Base-by-base conservation (phyloP, 306 rosid genomes). In the Malus fusca region DNA sequence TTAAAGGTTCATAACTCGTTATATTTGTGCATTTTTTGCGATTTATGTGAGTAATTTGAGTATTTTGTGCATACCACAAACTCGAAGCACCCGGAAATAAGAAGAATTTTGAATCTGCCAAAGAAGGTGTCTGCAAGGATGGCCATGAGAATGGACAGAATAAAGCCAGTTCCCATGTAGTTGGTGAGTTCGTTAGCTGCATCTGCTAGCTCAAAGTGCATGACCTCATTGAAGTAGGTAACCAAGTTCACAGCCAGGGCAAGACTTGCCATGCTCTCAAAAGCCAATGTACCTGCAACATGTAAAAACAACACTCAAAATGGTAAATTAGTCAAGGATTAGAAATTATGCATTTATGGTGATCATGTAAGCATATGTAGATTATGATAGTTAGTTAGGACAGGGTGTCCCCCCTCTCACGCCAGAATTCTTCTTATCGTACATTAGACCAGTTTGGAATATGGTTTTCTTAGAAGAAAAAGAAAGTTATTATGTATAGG, bases 101-200 rank as follows among this genome's bases (percentile, higher is more conserved):
- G 21, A 17, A 88, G 86, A 1, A 88, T 48, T 82, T 65, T 92
- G 88, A 85, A 85, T 79, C 98, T 84, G 72, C 92, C 98, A 43
- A 94, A 26, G 81, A 73, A 84, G 1, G 86, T 85, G 81, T 94
- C 98, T 11, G 98, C 96, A 13, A 94, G 68, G n/a, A 87, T 4
- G 21, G 97, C 98, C 69, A 88, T 78, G 25, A 85, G 25, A 80
- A 92, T 88, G 74, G 93, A 73, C 75, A 94, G 95, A 19, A 90
- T 90, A 75, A 85, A 94, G 68, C 91, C 56, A 3, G 89, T 82
- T 18, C 98, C 98, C 90, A 89, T 69, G 62, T 59, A 92, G 78
- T 92, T 95, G 67, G 98, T 92, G 25, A 95, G 90, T 81, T 84
- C 79, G 80, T 95, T 95, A 62, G 97, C 97, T 0, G 96, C 90